phyloP scores from a whole-genome alignment of 371 early-diverging fungal genomes.

The Coemansia sp. region DNA sequence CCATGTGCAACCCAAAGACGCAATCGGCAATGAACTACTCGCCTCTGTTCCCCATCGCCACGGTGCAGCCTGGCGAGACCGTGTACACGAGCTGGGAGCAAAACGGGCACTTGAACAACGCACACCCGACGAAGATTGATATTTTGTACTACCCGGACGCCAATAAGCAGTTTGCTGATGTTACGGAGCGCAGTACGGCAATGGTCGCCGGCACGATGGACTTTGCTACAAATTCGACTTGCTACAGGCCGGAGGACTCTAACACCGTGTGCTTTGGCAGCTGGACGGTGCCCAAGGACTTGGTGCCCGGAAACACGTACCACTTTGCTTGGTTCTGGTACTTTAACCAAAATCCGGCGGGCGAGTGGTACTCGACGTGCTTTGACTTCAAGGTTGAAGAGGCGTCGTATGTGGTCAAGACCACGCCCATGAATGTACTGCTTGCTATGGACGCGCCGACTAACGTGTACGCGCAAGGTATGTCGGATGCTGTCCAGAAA shows the following conservation, averaged over 20 bases:
- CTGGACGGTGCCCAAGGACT: conserved; percentile 51
- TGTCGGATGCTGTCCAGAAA: conserved; percentile 6
- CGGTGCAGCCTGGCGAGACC: conserved; percentile 53
- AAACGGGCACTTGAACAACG: conserved; percentile 55
- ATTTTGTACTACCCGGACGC: conserved; percentile 52
- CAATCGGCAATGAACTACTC: conserved; percentile 50
- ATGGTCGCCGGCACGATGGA: conserved; percentile 25
- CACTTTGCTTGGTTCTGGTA: conserved; percentile 59
- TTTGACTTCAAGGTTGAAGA: conserved; percentile 54
- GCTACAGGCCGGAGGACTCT: conserved; percentile 33
- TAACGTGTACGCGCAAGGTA: conserved; percentile 19
- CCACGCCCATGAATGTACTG: conserved; percentile 8
- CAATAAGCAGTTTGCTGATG: conserved; percentile 35
- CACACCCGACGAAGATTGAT: conserved; percentile 47
- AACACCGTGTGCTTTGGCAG: conserved; percentile 54
- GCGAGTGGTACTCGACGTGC: conserved; percentile 60
- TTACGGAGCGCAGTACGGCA: conserved; percentile 43
- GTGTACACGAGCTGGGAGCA: conserved; percentile 55
- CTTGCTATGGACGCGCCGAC: conserved; percentile 15
- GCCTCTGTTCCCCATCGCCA: conserved; percentile 49
- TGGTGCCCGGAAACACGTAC: conserved; percentile 52
- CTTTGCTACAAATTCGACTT: conserved; percentile 30
- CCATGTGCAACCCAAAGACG: conserved; percentile 53
- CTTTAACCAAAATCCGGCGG: conserved; percentile 56
- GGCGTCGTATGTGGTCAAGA: conserved; percentile 19